Base-by-base conservation (phyloP, 768 basidiomycete species). In the Pulveroboletus sp. region DNA sequence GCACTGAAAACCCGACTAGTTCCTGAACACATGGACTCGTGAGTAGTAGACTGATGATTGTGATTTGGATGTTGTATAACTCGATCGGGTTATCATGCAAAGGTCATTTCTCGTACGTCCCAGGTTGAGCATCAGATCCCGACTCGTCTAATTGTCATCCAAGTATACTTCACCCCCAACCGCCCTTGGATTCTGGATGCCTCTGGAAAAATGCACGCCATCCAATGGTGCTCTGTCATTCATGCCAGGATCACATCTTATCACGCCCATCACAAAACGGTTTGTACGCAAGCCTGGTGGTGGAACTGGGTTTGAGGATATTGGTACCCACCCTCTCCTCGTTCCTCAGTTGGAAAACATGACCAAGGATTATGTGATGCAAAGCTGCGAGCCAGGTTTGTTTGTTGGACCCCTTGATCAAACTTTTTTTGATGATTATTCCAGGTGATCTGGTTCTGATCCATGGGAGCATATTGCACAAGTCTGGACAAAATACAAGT, bases 181-280 rank as follows among this genome's bases (percentile, higher is more conserved):
- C 9, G 96, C 96, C 0, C 78, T 98, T 19, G 96, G 96, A 2
- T 91, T 94, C 64, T 99, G 96, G 96, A 89, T 98, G 50, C 90
- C 95, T 0, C 73, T 99, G 31, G 95, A 98, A 65, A 76, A 80
- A 50, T 96, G 93, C 67, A 93, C 93, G 6, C 63, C 77, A 2
- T 69, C 71, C 37, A 94, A 94, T 59, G 93, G 93, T 9, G 90
- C 92, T 8, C 76, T 93, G 6, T 89, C 86, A 5, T 95, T 94
- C 69, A 73, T 90, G 3, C 93, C 94, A 0, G 93, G 94, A 19
- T 94, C 93, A 2, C 96, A 99, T 67, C 76, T 86, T 27, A 78
- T 75, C 0, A 73, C 80, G 2, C 79, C 83, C 1, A 81, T 94
- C 40, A 78, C 82, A 6, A 88, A 91, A 60, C 87, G 96, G 11